Evolutionary conservation across 176 grass and related monocot genomes (phyloP).

Genomic region (Oryza glaberrima): DNA sequence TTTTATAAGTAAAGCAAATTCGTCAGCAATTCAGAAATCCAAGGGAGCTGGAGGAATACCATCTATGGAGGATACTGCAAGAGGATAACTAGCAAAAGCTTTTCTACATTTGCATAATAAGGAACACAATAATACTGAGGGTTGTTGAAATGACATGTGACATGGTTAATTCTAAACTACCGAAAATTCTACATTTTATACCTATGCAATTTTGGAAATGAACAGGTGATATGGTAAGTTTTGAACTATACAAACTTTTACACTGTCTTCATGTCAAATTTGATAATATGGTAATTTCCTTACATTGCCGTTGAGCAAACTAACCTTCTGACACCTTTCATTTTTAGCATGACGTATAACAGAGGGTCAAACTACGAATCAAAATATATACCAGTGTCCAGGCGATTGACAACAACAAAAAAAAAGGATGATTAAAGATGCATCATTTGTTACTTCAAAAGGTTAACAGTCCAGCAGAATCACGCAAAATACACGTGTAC

Average conservation of each 20-base stretch:
- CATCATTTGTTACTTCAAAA: constrained; percentile 6
- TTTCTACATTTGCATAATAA: too few relatives aligned
- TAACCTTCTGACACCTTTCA: too few relatives aligned
- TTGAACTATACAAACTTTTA: neutral
- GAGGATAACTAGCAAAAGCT: neutral
- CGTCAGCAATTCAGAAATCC: neutral
- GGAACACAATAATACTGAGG: too few relatives aligned
- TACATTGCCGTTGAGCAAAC: neutral
- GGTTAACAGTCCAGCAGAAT: neutral
- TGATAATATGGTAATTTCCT: neutral
- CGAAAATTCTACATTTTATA: too few relatives aligned
- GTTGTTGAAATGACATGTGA: too few relatives aligned
- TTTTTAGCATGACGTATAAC: too few relatives aligned
- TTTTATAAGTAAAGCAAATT: neutral
- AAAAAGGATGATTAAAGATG: neutral
- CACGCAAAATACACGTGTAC: constrained; percentile 42
- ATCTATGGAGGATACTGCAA: neutral
- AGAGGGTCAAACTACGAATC: too few relatives aligned
- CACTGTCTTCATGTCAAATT: neutral
- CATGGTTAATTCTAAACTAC: too few relatives aligned
- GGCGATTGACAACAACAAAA: too few relatives aligned
- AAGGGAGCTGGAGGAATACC: too few relatives aligned
- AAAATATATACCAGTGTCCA: too few relatives aligned
- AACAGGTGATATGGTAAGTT: neutral
- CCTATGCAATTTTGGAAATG: neutral